These are phyloP conservation scores for Pyrus hybrid DNA, from an alignment of 331 rosid species.

Conservation along the genomic window DNA sequence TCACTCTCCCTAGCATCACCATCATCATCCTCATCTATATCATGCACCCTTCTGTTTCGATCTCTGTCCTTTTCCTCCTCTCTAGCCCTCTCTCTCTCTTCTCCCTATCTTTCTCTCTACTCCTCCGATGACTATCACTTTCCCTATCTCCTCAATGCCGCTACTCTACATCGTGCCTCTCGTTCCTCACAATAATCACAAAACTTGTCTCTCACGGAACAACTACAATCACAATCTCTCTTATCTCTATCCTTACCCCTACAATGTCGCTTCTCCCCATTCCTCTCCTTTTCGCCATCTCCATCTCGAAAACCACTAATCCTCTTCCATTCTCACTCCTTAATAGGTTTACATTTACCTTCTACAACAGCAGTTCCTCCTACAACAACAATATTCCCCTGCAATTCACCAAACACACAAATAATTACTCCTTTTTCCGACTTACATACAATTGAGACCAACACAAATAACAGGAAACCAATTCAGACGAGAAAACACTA, in stretches of 20 bases:
- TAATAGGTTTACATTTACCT: constrained; percentile 41
- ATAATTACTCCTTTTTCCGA: too few relatives aligned
- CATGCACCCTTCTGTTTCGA: constrained; percentile 35
- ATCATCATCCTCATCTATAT: constrained; percentile 27
- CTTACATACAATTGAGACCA: too few relatives aligned
- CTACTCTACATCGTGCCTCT: constrained; percentile 26
- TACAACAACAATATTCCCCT: too few relatives aligned
- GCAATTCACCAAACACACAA: too few relatives aligned
- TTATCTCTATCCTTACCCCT: constrained; percentile 28
- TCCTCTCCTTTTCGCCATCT: constrained; percentile 36
- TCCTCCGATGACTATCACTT: constrained; percentile 16
- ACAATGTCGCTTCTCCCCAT: constrained; percentile 22
- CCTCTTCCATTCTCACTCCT: constrained; percentile 52
- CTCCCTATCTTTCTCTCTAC: constrained; percentile 19
- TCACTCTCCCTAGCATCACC: constrained; percentile 40
- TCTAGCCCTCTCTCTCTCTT: background rate
- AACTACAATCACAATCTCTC: background rate
- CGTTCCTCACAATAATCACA: constrained; percentile 30
- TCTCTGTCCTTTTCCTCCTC: constrained; percentile 41
- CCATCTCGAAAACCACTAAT: constrained; percentile 33
- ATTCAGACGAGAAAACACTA: too few relatives aligned
- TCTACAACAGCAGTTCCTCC: constrained; percentile 35
- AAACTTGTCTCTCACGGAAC: constrained; percentile 41
- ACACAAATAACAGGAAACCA: too few relatives aligned
- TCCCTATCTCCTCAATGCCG: constrained; percentile 27